Evolutionary conservation across 495 filamentous ascomycete species (phyloP), one percentile per base, ranked within the genome.

Genomic region (Evansstolkia leycettana): DNA sequence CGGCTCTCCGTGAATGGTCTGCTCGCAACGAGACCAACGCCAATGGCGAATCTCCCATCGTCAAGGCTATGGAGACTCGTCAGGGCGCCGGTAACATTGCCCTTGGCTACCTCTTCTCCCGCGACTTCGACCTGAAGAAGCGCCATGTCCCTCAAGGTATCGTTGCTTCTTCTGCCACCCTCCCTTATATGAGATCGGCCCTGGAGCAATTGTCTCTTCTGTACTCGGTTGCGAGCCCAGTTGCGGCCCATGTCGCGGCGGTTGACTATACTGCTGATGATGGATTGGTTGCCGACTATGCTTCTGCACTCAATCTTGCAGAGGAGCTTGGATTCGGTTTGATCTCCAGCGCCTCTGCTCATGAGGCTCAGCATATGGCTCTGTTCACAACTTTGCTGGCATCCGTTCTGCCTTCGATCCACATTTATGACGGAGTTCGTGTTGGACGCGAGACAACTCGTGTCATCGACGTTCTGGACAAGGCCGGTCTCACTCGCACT

Each of bases 361-460:
- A 92, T 43, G 90, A 98, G 57, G 70, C 80, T 18, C 90, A 98
- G 67, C 92, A 98, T 58, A 96, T 96, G 80, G 72, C 89, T 4
- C 65, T 98, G 10, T 76, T 96, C 48, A 72, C 90, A 7, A 96
- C 87, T 1, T 55, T 95, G 10, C 62, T 94, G 27, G 81, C 90
- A 2, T 72, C 70, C 18, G 61, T 90, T 12, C 51, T 93, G 34
- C 90, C 90, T 5, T 84, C 82, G 0, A 70, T 96, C 17, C 90
- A 98, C 56, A 76, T 88, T 38, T 95, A 90, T 48, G 90, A 98
- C 53, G 90, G 90, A 30, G 74, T 98, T 25, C 77, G 73, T 31
- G 80, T 89, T 28, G 82, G 84, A 11, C 65, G 87, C 17, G 90
- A 95, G 61, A 88, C 83, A 8, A 73, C 85, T 23, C 73, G 83